phyloP scores from a whole-genome alignment of 164 flowering plant genomes.

The Aristolochia fimbriata region DNA sequence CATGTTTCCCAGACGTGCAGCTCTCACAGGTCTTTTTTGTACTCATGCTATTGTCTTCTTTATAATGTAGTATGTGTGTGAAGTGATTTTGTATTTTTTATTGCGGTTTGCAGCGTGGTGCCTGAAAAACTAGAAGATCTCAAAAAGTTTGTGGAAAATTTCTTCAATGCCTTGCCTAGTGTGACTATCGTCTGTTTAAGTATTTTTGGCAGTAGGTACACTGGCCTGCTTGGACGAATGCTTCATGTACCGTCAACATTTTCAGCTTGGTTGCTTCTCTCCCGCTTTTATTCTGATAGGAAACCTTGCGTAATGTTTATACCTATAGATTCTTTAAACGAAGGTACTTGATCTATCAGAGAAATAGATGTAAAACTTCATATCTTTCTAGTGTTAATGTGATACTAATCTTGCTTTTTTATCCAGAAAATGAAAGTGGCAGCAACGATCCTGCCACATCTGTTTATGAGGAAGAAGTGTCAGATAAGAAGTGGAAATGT shows the following conservation, averaged over 20 bases:
- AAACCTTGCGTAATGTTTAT: slow-evolving; percentile 62
- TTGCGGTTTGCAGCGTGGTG: slow-evolving; percentile 37
- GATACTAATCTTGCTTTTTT: background rate
- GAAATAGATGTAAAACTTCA: slow-evolving; percentile 7
- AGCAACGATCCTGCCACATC: slow-evolving; percentile 12
- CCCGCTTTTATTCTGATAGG: slow-evolving; percentile 45
- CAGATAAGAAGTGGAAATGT: slow-evolving; percentile 49
- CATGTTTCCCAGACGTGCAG: slow-evolving; percentile 14
- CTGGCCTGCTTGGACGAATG: slow-evolving; percentile 37
- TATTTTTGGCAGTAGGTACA: slow-evolving; percentile 45
- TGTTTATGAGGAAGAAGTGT: slow-evolving; percentile 10
- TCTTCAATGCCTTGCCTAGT: slow-evolving; percentile 55
- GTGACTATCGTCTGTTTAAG: slow-evolving; percentile 58
- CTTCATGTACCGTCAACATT: slow-evolving; percentile 28
- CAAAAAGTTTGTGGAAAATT: slow-evolving; percentile 37
- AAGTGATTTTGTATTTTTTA: no score
- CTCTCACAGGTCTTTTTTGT: slow-evolving; percentile 30
- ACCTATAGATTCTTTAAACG: slow-evolving; percentile 43
- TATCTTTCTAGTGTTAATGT: background rate
- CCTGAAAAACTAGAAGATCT: slow-evolving; percentile 54
- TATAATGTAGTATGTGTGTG: no score
- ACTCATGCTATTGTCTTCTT: no score
- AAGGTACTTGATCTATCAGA: slow-evolving; percentile 35
- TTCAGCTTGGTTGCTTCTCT: slow-evolving; percentile 66
- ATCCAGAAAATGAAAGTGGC: slow-evolving; percentile 28